These are phyloP conservation scores for Aspergillus latus DNA, from an alignment of 2,329 filamentous ascomycete genomes.

Conservation along the genomic window DNA sequence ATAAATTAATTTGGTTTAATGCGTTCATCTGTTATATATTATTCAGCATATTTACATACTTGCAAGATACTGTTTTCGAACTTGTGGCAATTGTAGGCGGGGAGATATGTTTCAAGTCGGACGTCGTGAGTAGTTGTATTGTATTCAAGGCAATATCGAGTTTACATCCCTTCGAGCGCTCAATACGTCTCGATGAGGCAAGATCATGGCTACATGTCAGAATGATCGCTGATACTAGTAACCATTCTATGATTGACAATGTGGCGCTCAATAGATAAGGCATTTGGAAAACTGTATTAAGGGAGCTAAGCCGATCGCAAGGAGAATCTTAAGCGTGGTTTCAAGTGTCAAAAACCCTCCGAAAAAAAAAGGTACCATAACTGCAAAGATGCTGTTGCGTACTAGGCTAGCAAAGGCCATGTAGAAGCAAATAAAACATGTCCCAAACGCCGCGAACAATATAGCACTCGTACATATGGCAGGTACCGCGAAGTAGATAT, in stretches of 20 bases:
- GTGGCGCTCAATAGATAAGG: too few relatives aligned
- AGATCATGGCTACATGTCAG: background rate
- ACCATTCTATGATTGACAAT: too few relatives aligned
- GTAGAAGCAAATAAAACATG: slow-evolving; percentile 1
- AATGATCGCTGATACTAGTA: too few relatives aligned
- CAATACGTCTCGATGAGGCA: background rate
- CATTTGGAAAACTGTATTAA: background rate
- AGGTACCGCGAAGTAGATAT: slow-evolving; percentile 7
- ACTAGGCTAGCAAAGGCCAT: slow-evolving; percentile 11
- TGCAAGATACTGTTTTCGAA: background rate
- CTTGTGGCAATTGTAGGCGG: background rate
- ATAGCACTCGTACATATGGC: slow-evolving; percentile 8
- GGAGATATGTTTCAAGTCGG: background rate
- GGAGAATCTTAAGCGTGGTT: background rate
- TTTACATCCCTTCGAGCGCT: background rate
- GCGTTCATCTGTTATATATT: slow-evolving; percentile 7
- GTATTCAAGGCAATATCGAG: background rate
- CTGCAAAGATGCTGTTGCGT: slow-evolving; percentile 2
- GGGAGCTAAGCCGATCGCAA: background rate
- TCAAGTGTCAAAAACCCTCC: background rate
- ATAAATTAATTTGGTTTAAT: slow-evolving; percentile 26
- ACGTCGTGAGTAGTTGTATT: background rate
- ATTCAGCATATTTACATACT: background rate
- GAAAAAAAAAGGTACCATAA: background rate
- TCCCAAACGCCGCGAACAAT: slow-evolving; percentile 19